Conservation (phyloP, 2,329 filamentous ascomycete genomes). For the Aspergillus intermedius region DNA sequence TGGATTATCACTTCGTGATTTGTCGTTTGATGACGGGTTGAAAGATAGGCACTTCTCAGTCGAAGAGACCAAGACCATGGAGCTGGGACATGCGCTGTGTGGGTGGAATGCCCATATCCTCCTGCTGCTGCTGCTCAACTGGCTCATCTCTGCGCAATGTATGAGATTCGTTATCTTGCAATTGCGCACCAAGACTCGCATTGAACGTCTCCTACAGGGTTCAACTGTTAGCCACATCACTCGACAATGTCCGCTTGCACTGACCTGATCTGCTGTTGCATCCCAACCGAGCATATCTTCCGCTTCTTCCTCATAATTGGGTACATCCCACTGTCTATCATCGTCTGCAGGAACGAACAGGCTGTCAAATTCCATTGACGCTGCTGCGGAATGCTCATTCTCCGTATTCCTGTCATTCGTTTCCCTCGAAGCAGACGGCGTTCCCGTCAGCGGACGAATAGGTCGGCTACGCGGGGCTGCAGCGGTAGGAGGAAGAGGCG, state of each 20-base stretch:
- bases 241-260: conserved; percentile 4
- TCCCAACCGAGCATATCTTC: conserved; percentile 60
- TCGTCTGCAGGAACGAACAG: conserved; percentile 58
- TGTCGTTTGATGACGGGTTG: not conserved
- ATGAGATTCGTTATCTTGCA: conserved; percentile 30
- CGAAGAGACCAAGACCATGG: conserved; percentile 38
- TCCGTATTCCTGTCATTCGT: conserved; percentile 16
- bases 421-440: conserved; percentile 13
- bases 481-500: conserved; percentile 8
- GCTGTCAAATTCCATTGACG: conserved; percentile 47
- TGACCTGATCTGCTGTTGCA: conserved; percentile 47
- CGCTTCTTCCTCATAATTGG: conserved; percentile 48
- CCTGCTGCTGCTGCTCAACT: conserved; percentile 7
- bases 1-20: conserved; percentile 53
- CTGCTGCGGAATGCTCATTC: conserved; percentile 24
- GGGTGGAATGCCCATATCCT: conserved; percentile 38
- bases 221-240: conserved; percentile 1
- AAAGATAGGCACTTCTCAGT: conserved; percentile 20
- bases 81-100: conserved; percentile 45
- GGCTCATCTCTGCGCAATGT: conserved; percentile 11
- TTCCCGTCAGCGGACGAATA: conserved; percentile 28
- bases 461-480: conserved; percentile 19
- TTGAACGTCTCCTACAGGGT: conserved; percentile 24
- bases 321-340: conserved; percentile 55
- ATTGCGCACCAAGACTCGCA: conserved; percentile 18